phyloP scores from a whole-genome alignment of 2,329 filamentous ascomycete species.

The Penicillium sp. region DNA sequence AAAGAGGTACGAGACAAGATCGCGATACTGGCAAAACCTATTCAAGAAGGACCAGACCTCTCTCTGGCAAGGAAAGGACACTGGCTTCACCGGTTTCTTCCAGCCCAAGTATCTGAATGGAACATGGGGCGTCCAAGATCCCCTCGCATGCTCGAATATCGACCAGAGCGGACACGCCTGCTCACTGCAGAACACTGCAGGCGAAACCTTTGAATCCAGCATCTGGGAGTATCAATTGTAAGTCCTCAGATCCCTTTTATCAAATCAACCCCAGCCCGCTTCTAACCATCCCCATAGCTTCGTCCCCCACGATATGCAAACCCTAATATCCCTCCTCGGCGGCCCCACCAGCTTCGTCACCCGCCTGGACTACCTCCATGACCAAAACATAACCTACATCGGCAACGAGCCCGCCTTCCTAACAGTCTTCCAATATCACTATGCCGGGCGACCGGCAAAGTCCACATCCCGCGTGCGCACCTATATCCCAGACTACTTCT shows the following conservation, averaged over 20 bases:
- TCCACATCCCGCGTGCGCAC: conserved; percentile 55
- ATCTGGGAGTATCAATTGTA: conserved; percentile 48
- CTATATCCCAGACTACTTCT: conserved; percentile 64
- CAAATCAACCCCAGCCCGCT: conserved; percentile 38
- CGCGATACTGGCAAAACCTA: conserved; percentile 68
- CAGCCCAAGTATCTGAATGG: conserved; percentile 67
- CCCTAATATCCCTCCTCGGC: conserved; percentile 59
- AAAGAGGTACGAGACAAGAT: conserved; percentile 59
- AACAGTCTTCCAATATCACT: conserved; percentile 68
- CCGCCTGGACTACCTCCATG: conserved; percentile 65
- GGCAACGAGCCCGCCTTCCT: conserved; percentile 65
- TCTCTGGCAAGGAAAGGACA: conserved; percentile 56
- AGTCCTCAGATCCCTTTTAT: conserved; percentile 38
- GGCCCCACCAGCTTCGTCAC: conserved; percentile 56
- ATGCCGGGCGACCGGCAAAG: conserved; percentile 61
- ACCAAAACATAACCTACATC: conserved; percentile 63
- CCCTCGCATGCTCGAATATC: conserved; percentile 57
- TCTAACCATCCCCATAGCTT: conserved; percentile 46
- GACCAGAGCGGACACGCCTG: conserved; percentile 44
- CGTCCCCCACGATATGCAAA: conserved; percentile 51
- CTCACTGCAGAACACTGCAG: conserved; percentile 35
- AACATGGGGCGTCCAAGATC: conserved; percentile 67
- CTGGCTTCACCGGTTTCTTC: conserved; percentile 70
- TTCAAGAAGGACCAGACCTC: conserved; percentile 63
- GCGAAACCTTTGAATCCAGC: conserved; percentile 37